Evolutionary conservation across 2,329 filamentous ascomycete genomes (phyloP).

Genomic region (Magnaporthiopsis incrustans): DNA sequence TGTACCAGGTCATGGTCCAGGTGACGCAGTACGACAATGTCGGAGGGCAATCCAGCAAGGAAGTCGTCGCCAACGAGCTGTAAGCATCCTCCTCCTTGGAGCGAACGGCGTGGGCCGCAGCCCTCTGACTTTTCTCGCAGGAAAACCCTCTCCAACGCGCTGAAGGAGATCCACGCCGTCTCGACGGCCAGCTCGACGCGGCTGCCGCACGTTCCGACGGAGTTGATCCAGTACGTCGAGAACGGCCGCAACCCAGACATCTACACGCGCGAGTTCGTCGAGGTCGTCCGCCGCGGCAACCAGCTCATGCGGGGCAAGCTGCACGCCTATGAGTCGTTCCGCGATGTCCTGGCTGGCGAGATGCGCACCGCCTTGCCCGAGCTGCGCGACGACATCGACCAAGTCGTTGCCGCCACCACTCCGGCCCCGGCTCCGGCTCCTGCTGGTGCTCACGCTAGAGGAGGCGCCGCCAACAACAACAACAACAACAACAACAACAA

Average conservation of each 20-base stretch:
- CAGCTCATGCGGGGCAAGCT: conserved; percentile 60
- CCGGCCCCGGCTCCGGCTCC: conserved; percentile 8
- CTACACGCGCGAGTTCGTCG: conserved; percentile 66
- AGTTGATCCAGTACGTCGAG: conserved; percentile 62
- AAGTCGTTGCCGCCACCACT: conserved; percentile 38
- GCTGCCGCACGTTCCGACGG: conserved; percentile 49
- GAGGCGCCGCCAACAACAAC: background rate
- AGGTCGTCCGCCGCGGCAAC: conserved; percentile 57
- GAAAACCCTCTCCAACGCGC: conserved; percentile 28
- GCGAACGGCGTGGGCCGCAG: too few relatives aligned
- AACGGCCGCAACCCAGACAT: conserved; percentile 66
- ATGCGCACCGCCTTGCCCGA: conserved; percentile 52
- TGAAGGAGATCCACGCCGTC: conserved; percentile 31
- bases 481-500: background rate
- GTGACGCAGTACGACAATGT: conserved; percentile 49
- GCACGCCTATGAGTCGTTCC: conserved; percentile 50
- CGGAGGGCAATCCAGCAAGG: conserved; percentile 37
- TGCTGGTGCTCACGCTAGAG: conserved; percentile 1
- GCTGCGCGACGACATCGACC: conserved; percentile 43
- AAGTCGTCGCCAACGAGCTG: conserved; percentile 49
- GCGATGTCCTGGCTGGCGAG: conserved; percentile 53
- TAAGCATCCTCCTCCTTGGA: conserved; percentile 14
- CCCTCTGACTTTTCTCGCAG: conserved; percentile 2
- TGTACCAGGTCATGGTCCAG: conserved; percentile 58
- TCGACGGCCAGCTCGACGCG: conserved; percentile 1